A percentile compares a stretch with the other conserved stretches of the same genome.
Evolutionary conservation across 2,329 filamentous ascomycete genomes (phyloP).

Genomic region (Calycina marina): DNA sequence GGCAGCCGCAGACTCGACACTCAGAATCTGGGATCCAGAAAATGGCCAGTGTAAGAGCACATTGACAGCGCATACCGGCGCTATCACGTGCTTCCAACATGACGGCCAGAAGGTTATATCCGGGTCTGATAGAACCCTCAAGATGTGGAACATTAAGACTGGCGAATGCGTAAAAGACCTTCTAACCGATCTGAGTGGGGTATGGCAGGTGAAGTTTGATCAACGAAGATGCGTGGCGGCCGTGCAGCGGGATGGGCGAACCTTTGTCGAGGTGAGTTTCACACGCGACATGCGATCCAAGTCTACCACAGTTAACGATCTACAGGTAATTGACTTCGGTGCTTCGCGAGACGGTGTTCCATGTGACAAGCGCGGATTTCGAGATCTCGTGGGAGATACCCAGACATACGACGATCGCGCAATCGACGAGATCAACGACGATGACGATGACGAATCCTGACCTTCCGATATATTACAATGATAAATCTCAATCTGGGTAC

Average conservation of each 20-base stretch:
- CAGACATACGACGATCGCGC: slow-evolving; percentile 10
- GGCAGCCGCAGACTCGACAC: slow-evolving; percentile 84
- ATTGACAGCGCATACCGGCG: slow-evolving; percentile 84
- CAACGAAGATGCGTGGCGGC: slow-evolving; percentile 89
- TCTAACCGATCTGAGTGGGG: slow-evolving; percentile 83
- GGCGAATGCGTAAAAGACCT: slow-evolving; percentile 89
- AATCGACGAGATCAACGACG: slow-evolving; percentile 10
- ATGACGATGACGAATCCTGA: too few relatives aligned
- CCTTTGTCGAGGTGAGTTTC: slow-evolving; percentile 78
- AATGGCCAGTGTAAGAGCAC: slow-evolving; percentile 81
- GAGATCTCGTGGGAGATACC: slow-evolving; percentile 47
- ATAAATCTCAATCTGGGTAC: too few relatives aligned
- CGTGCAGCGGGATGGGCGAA: slow-evolving; percentile 81
- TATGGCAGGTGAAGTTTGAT: slow-evolving; percentile 98
- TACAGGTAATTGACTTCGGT: slow-evolving; percentile 89
- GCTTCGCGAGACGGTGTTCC: slow-evolving; percentile 79
- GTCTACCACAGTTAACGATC: slow-evolving; percentile 20
- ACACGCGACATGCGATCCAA: neutral
- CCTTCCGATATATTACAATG: too few relatives aligned
- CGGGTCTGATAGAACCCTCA: slow-evolving; percentile 85
- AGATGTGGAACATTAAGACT: slow-evolving; percentile 95
- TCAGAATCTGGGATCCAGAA: slow-evolving; percentile 95
- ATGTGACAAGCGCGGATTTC: slow-evolving; percentile 59
- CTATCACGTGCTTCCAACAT: slow-evolving; percentile 97
- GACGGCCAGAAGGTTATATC: slow-evolving; percentile 94